Evolutionary conservation across 1,284 basidiomycete species (phyloP).

Genomic region (Trametes pubescens): DNA sequence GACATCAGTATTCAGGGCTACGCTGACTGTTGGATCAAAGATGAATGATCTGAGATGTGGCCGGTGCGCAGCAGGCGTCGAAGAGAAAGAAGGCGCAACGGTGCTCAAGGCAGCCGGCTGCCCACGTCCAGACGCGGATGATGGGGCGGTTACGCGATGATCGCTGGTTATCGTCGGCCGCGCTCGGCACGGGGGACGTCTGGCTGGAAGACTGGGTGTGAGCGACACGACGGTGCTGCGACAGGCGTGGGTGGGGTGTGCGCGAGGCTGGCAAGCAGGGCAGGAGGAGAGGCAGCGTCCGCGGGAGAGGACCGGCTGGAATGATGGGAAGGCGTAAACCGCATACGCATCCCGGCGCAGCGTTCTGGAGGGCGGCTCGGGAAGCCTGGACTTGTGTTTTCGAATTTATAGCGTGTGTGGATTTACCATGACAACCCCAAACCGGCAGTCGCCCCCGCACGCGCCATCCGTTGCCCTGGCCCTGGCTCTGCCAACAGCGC

Average conservation of each 20-base stretch:
- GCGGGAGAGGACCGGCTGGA: background rate
- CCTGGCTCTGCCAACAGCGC: background rate
- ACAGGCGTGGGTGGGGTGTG: background rate
- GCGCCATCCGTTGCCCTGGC: constrained; percentile 11
- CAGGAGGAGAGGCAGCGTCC: background rate
- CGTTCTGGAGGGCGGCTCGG: background rate
- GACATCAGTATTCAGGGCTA: background rate
- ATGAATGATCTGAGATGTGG: constrained; percentile 18
- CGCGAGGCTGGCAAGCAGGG: no score
- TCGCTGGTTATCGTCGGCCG: constrained; percentile 8
- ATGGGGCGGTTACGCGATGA: constrained; percentile 25
- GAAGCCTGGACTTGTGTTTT: constrained; percentile 9
- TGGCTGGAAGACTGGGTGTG: background rate
- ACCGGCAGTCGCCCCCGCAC: constrained; percentile 16
- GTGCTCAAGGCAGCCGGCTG: background rate
- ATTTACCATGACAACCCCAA: constrained; percentile 16
- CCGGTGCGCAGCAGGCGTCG: constrained; percentile 15
- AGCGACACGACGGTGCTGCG: background rate
- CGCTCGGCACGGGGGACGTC: background rate
- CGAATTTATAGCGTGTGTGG: constrained; percentile 4
- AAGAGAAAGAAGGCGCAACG: background rate
- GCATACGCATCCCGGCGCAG: constrained; percentile 13
- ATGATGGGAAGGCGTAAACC: background rate
- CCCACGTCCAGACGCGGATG: constrained; percentile 4
- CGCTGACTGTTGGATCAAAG: constrained; percentile 18